Conservation (phyloP, 2,329 filamentous ascomycete species). For the Talaromyces marneffei region DNA sequence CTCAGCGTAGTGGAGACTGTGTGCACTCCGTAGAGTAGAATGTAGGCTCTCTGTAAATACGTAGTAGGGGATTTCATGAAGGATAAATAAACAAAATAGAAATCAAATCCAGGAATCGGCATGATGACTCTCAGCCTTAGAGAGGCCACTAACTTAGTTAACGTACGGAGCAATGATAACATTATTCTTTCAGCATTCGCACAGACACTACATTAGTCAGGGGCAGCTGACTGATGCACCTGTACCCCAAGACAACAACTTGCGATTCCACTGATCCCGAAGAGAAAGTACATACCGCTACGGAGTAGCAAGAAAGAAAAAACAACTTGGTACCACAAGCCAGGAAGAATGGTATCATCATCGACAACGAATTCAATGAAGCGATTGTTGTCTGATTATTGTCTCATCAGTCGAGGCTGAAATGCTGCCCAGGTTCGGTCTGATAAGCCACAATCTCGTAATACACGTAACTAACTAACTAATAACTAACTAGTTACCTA, state of each 20-base stretch:
- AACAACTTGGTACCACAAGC: too few relatives aligned
- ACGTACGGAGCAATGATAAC: not conserved
- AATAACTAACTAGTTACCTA: too few relatives aligned
- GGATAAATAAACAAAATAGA: not conserved
- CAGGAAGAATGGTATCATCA: not conserved
- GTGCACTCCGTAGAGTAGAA: not conserved
- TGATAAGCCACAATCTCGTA: not conserved
- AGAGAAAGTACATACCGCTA: too few relatives aligned
- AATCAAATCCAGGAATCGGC: not conserved
- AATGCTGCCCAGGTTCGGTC: not conserved
- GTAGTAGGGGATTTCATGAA: too few relatives aligned
- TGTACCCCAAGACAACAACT: not conserved
- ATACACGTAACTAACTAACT: too few relatives aligned
- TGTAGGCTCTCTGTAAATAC: too few relatives aligned
- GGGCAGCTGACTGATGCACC: not conserved
- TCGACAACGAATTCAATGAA: not conserved
- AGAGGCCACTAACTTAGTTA: too few relatives aligned
- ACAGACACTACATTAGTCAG: not conserved
- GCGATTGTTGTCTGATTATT: not conserved
- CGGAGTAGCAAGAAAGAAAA: too few relatives aligned
- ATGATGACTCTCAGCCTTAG: not conserved
- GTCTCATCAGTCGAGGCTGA: not conserved
- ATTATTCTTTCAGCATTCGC: not conserved
- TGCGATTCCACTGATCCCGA: not conserved
- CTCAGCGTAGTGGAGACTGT: not conserved